These are phyloP conservation scores for Hirschfeldia incana DNA, from an alignment of 345 rosid genomes.

Conservation along the genomic window DNA sequence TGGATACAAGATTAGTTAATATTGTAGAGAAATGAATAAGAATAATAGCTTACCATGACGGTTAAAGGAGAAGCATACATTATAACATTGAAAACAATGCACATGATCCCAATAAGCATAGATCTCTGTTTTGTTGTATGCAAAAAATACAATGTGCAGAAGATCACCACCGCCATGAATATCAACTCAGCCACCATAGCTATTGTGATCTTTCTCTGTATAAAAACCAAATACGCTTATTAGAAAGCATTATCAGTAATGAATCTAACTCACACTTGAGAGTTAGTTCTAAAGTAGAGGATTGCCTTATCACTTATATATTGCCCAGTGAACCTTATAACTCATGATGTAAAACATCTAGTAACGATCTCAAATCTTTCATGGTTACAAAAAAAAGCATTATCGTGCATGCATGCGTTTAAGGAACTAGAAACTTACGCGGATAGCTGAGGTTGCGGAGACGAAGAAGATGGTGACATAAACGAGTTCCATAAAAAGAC, in stretches of 20 bases:
- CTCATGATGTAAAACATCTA: too few relatives aligned
- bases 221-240: neutral
- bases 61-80: constrained; percentile 76
- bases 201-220: constrained; percentile 35
- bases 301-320: too few relatives aligned
- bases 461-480: constrained; percentile 56
- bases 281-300: too few relatives aligned
- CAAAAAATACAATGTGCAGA: constrained; percentile 41
- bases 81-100: constrained; percentile 39
- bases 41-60: constrained; percentile 52
- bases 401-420: neutral
- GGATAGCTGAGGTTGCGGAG: constrained; percentile 38
- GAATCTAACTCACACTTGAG: too few relatives aligned
- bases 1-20: neutral
- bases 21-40: neutral
- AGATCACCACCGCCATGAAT: constrained; percentile 45
- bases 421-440: constrained; percentile 41
- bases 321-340: too few relatives aligned
- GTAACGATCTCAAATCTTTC: too few relatives aligned
- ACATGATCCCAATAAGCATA: constrained; percentile 48
- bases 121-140: constrained; percentile 49
- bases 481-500: constrained; percentile 51
- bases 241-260: neutral
- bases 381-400: too few relatives aligned
- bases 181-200: constrained; percentile 46